Conservation (phyloP, 2,329 filamentous ascomycete species). For the Drechslerella coelobrocha region DNA sequence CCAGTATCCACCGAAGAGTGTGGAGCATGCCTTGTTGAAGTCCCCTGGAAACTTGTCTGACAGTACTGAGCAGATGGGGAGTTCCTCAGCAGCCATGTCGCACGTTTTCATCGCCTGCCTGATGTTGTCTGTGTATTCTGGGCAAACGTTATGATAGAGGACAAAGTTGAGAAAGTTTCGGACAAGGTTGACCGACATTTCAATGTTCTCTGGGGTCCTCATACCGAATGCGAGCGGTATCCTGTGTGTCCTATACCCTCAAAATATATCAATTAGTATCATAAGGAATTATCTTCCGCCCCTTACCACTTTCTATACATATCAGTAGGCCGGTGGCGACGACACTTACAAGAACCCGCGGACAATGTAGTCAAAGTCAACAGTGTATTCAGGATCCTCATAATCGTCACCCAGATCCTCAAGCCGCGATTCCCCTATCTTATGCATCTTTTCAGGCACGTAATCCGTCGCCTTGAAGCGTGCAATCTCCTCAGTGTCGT, state of each 20-base stretch:
- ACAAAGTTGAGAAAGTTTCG: constrained; percentile 89
- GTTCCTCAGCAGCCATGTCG: constrained; percentile 70
- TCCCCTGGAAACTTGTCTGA: constrained; percentile 70
- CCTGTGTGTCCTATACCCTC: constrained; percentile 58
- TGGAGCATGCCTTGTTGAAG: constrained; percentile 79
- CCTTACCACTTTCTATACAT: no score
- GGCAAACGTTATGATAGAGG: constrained; percentile 81
- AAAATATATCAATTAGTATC: constrained; percentile 58
- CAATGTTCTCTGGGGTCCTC: constrained; percentile 64
- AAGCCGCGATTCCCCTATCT: constrained; percentile 60
- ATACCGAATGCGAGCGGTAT: constrained; percentile 67
- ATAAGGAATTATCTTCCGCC: no score
- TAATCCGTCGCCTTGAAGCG: constrained; percentile 69
- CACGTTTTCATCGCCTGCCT: constrained; percentile 71
- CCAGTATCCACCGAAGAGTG: constrained; percentile 66
- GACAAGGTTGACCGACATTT: constrained; percentile 71
- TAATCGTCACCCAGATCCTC: constrained; percentile 60
- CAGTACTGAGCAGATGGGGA: constrained; percentile 67
- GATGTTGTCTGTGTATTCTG: constrained; percentile 76
- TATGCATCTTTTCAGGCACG: constrained; percentile 57
- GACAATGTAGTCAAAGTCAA: constrained; percentile 80
- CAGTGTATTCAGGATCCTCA: constrained; percentile 67
- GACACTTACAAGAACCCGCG: constrained; percentile 76
- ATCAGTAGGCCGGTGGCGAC: constrained; percentile 48
- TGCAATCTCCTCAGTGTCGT: constrained; percentile 71